phyloP scores from a whole-genome alignment of 768 basidiomycete species.

The Agaricus sinodeliciosus region DNA sequence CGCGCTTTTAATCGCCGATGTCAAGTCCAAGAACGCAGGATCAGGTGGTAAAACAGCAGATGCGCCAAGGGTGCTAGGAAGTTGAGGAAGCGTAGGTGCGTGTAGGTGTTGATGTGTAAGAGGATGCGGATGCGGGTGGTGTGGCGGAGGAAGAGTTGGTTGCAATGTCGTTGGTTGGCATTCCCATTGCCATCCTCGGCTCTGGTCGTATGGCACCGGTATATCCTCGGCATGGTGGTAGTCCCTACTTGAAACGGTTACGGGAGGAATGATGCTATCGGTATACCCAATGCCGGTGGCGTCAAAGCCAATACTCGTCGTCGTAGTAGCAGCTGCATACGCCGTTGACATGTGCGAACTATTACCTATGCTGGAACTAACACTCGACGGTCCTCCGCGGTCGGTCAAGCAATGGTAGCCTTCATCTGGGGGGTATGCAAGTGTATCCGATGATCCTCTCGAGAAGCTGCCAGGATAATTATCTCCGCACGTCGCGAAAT shows the following conservation, averaged over 20 bases:
- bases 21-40: conserved; percentile 4
- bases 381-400: conserved; percentile 27
- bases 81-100: conserved; percentile 11
- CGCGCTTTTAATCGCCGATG: conserved; percentile 10
- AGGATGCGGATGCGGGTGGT: background rate
- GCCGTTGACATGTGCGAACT: conserved; percentile 8
- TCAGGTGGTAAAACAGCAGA: conserved; percentile 3
- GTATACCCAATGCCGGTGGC: conserved; percentile 40
- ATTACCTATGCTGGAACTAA: background rate
- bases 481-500: conserved; percentile 26
- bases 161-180: background rate
- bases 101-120: conserved; percentile 1
- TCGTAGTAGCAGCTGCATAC: conserved; percentile 11
- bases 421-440: conserved; percentile 33
- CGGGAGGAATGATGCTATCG: conserved; percentile 19
- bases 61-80: background rate
- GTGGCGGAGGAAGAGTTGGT: conserved; percentile 14
- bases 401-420: conserved; percentile 35
- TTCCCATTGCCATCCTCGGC: conserved; percentile 11
- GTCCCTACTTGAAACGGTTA: conserved; percentile 8
- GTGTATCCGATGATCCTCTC: conserved; percentile 36
- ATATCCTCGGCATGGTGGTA: conserved; percentile 35
- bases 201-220: conserved; percentile 25
- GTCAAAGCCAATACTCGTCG: conserved; percentile 22
- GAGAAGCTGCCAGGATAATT: conserved; percentile 36